These are phyloP conservation scores for Backusella morwellensis DNA, from an alignment of 192 early-diverging fungal genomes.

Conservation along the genomic window DNA sequence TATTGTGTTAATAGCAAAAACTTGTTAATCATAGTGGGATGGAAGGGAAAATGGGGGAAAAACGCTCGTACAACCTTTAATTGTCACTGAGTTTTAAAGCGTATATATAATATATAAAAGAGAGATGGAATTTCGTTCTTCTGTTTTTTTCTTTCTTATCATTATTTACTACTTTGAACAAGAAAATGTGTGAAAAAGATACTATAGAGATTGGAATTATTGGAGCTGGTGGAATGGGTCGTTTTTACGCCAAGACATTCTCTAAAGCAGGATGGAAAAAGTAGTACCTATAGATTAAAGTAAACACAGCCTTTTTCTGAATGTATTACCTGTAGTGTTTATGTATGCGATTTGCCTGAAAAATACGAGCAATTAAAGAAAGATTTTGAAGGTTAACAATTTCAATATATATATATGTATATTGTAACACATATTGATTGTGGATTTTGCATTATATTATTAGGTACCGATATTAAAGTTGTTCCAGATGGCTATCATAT, in stretches of 20 bases:
- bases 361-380: slow-evolving; percentile 63
- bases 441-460: background rate
- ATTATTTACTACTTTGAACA: background rate
- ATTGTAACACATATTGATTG: background rate
- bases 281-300: slow-evolving; percentile 40
- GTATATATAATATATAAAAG: background rate
- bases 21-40: background rate
- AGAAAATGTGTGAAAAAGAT: slow-evolving; percentile 43
- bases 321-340: slow-evolving; percentile 54
- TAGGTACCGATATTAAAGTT: slow-evolving; percentile 58
- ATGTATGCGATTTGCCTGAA: slow-evolving; percentile 86
- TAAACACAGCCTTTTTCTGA: slow-evolving; percentile 15
- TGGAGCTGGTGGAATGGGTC: slow-evolving; percentile 94
- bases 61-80: background rate
- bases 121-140: background rate
- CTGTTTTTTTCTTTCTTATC: background rate
- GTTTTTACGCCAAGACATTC: slow-evolving; percentile 77
- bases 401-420: no score
- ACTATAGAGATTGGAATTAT: slow-evolving; percentile 84
- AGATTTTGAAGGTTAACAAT: slow-evolving; percentile 49
- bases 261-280: slow-evolving; percentile 76
- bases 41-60: background rate
- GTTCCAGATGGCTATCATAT: slow-evolving; percentile 81
- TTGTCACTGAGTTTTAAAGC: background rate
- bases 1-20: background rate